A percentile compares a stretch with the other conserved stretches of the same genome.
phyloP scores from a whole-genome alignment of 2,329 filamentous ascomycete genomes.

The Canariomyces notabilis region DNA sequence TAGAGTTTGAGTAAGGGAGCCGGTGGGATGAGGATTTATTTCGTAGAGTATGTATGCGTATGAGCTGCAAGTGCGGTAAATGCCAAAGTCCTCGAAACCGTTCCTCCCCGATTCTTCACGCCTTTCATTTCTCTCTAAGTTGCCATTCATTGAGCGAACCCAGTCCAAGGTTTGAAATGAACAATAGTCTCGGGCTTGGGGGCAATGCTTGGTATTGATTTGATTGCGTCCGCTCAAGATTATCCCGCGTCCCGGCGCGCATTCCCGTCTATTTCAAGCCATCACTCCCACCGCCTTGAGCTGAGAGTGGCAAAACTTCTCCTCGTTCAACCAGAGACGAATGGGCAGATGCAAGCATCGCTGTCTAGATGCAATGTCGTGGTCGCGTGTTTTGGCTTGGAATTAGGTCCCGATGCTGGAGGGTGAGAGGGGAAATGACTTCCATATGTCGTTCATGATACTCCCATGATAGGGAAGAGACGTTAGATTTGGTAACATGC shows the following conservation, averaged over 20 bases:
- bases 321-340: background rate
- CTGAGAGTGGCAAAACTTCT: background rate
- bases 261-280: no score
- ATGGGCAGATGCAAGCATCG: background rate
- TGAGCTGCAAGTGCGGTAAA: background rate
- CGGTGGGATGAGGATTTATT: no score
- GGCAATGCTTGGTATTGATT: no score
- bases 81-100: background rate
- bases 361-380: conserved; percentile 5
- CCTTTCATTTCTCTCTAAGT: background rate
- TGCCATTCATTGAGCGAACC: no score
- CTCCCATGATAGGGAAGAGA: background rate
- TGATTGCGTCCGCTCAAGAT: no score
- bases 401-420: background rate
- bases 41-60: background rate
- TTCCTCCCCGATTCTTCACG: background rate
- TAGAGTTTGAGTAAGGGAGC: no score
- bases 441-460: background rate
- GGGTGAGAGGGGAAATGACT: background rate
- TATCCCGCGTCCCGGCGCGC: no score
- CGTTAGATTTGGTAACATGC: background rate
- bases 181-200: no score
- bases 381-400: background rate
- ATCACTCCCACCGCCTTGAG: background rate
- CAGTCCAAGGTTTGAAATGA: no score